Conservation (phyloP, 306 rosid species). For the Prunus davidiana region DNA sequence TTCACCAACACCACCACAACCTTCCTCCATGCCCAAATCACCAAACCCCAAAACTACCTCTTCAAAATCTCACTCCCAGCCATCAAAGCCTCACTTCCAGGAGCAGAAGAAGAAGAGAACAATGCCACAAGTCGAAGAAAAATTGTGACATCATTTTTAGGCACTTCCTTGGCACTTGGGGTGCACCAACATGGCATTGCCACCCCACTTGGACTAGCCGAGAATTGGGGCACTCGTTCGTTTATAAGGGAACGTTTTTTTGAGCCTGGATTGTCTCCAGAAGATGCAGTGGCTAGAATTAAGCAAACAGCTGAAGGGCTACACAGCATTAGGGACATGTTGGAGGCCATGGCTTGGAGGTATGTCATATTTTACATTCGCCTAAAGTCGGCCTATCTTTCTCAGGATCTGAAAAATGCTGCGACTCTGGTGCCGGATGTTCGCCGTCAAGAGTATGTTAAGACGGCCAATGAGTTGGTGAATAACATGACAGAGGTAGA, state of each 20-base stretch:
- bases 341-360: conserved; percentile 91
- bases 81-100: conserved; percentile 20
- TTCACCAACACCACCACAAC: conserved; percentile 56
- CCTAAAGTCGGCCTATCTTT: conserved; percentile 66
- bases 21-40: conserved; percentile 47
- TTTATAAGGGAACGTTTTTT: conserved; percentile 62
- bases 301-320: conserved; percentile 88
- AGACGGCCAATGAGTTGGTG: conserved; percentile 77
- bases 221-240: conserved; percentile 80
- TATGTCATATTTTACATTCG: conserved; percentile 79
- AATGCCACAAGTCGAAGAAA: conserved; percentile 45
- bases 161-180: conserved; percentile 38
- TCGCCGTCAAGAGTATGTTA: conserved; percentile 54
- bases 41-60: conserved; percentile 24
- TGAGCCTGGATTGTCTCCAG: conserved; percentile 72
- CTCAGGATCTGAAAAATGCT: conserved; percentile 76
- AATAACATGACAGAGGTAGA: conserved; percentile 77
- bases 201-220: conserved; percentile 46
- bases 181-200: conserved; percentile 1
- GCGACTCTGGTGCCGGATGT: conserved; percentile 50
- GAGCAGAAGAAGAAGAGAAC: conserved; percentile 19
- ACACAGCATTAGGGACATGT: conserved; percentile 71
- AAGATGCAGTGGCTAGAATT: conserved; percentile 75
- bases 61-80: not conserved
- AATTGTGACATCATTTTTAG: conserved; percentile 43